Evolutionary conservation across 2,329 filamentous ascomycete species (phyloP).

Genomic region (Neoascochyta sp.): DNA sequence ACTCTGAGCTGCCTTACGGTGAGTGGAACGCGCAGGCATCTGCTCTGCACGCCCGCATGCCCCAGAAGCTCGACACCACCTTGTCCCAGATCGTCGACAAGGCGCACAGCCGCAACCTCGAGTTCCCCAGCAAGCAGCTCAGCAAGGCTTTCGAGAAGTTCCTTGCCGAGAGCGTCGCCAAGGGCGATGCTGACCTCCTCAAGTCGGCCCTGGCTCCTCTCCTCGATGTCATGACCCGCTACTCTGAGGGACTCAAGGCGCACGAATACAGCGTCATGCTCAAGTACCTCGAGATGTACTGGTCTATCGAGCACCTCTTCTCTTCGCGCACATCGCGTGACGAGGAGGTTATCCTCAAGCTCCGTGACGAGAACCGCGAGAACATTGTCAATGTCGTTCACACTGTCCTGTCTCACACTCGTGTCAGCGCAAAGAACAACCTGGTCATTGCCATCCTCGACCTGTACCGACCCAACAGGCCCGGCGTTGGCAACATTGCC

Average conservation of each 20-base stretch:
- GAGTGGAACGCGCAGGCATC: slow-evolving; percentile 97
- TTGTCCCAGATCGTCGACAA: slow-evolving; percentile 85
- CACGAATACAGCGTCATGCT: slow-evolving; percentile 84
- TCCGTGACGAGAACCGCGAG: slow-evolving; percentile 95
- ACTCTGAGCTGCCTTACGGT: slow-evolving; percentile 88
- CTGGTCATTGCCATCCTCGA: slow-evolving; percentile 87
- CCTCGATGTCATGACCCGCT: slow-evolving; percentile 71
- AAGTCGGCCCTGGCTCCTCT: slow-evolving; percentile 72
- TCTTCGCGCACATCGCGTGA: slow-evolving; percentile 79
- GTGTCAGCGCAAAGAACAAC: slow-evolving; percentile 89
- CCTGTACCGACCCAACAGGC: slow-evolving; percentile 92
- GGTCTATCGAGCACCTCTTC: slow-evolving; percentile 80
- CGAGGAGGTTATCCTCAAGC: slow-evolving; percentile 87
- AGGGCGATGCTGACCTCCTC: slow-evolving; percentile 69
- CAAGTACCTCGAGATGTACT: slow-evolving; percentile 75
- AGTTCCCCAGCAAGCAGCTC: slow-evolving; percentile 90
- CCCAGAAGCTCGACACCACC: slow-evolving; percentile 79
- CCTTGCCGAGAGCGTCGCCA: slow-evolving; percentile 76
- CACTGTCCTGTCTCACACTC: slow-evolving; percentile 88
- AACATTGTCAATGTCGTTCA: slow-evolving; percentile 81
- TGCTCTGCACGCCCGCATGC: slow-evolving; percentile 95
- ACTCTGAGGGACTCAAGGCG: slow-evolving; percentile 81
- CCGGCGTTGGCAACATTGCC: slow-evolving; percentile 79
- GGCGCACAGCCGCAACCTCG: slow-evolving; percentile 69
- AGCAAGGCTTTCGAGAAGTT: slow-evolving; percentile 82